A percentile compares a stretch with the other conserved stretches of the same genome.
phyloP scores from a whole-genome alignment of 1,139 yeast species.

The Candida sp. region DNA sequence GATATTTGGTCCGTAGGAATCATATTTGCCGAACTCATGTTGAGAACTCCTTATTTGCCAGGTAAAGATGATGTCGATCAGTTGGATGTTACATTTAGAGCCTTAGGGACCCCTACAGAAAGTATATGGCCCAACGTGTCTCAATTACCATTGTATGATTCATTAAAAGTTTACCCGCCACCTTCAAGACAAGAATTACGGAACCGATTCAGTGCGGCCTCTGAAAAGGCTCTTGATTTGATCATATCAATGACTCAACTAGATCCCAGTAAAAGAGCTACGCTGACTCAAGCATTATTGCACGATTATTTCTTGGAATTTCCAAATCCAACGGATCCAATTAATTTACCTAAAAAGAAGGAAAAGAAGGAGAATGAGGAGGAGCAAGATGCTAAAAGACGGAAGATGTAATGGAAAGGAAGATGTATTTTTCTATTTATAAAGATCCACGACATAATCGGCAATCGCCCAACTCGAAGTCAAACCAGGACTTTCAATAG shows the following conservation, averaged over 20 bases:
- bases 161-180: constrained; percentile 71
- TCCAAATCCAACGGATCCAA: constrained; percentile 78
- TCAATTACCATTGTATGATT: constrained; percentile 70
- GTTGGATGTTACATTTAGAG: constrained; percentile 85
- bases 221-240: constrained; percentile 78
- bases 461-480: constrained; percentile 83
- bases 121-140: constrained; percentile 90
- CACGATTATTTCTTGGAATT: constrained; percentile 69
- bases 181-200: constrained; percentile 83
- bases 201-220: constrained; percentile 87
- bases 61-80: constrained; percentile 91
- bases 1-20: constrained; percentile 96
- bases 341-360: constrained; percentile 55
- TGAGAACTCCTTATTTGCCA: constrained; percentile 91
- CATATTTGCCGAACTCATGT: constrained; percentile 95
- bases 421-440: constrained; percentile 12
- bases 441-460: constrained; percentile 55
- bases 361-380: constrained; percentile 16
- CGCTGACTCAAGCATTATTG: constrained; percentile 60
- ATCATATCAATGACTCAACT: constrained; percentile 70
- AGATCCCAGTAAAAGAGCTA: constrained; percentile 75
- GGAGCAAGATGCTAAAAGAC: constrained; percentile 12
- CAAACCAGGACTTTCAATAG: constrained; percentile 89
- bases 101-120: constrained; percentile 95
- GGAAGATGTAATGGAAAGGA: constrained; percentile 6